A percentile compares a stretch with the other conserved stretches of the same genome.
phyloP scores from a whole-genome alignment of 257 asterid species.

The Eucommia ulmoides region DNA sequence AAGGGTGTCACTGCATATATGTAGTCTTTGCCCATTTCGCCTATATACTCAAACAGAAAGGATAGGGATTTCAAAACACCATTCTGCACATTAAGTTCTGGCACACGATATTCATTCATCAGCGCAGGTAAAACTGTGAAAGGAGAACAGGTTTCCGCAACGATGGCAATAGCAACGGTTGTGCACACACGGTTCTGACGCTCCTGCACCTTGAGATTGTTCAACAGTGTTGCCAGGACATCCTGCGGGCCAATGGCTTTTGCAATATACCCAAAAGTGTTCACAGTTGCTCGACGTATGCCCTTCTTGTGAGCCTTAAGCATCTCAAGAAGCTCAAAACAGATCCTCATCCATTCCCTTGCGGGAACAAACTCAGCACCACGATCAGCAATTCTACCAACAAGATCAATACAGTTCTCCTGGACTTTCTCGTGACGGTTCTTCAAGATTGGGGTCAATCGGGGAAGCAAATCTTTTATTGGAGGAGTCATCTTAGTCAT shows the following conservation, averaged over 20 bases:
- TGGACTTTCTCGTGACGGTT: conserved; percentile 92
- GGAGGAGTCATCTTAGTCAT: conserved; percentile 97
- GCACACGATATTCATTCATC: conserved; percentile 85
- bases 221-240: conserved; percentile 74
- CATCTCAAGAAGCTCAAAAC: conserved; percentile 94
- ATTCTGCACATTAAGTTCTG: conserved; percentile 88
- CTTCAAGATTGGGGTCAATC: conserved; percentile 83
- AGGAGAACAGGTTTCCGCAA: conserved; percentile 88
- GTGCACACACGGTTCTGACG: conserved; percentile 94
- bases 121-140: conserved; percentile 78
- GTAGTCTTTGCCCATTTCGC: conserved; percentile 93
- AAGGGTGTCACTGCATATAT: conserved; percentile 86
- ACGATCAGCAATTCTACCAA: conserved; percentile 84
- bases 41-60: conserved; percentile 74
- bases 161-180: conserved; percentile 93
- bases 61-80: conserved; percentile 83
- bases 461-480: conserved; percentile 83
- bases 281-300: conserved; percentile 86
- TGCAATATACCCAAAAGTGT: conserved; percentile 82
- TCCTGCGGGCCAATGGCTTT: conserved; percentile 91
- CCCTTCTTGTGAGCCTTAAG: conserved; percentile 92
- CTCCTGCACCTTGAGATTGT: conserved; percentile 85
- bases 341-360: conserved; percentile 92
- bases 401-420: conserved; percentile 85
- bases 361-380: conserved; percentile 95